Base-by-base conservation (phyloP, 2,329 filamentous ascomycete species). In the Emergomyces pasteurianus region DNA sequence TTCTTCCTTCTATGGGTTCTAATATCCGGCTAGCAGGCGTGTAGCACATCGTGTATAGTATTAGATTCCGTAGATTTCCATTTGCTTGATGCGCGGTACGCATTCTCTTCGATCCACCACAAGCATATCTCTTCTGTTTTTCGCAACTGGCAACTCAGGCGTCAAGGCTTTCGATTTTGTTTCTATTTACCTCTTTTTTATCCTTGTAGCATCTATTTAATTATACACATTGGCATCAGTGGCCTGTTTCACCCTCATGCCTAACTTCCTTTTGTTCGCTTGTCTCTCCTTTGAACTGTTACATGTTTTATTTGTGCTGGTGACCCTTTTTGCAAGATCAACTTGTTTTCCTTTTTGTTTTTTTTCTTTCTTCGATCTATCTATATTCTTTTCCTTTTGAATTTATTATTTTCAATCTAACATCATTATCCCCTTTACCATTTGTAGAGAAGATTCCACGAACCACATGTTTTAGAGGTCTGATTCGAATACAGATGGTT, bases 1-100 rank as follows among this genome's bases (percentile, higher is more conserved):
- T 95, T 92, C 83, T 90, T 88, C 79, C 77, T 89, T 78, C 78
- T 88, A 62, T 88, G 86, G 86, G 86, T 88, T 57, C 78, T 88
- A 66, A 83, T 88, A 67, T 77, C 75, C 21, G 70, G 70, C 31
- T 70, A 58, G 53, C 26, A 26, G 26, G 26, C 23, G 21, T 12
- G n/a, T 26, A 52, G 1, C 10, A n/a, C 7, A 18, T 14, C 3
- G 18, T 52, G 18, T 59, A 59, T 34, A 34, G 42, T 59, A 59
- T 43, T 59, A 52, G 46, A 52, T 54, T 59, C n/a, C n/a, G n/a
- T n/a, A n/a, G n/a, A n/a, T n/a, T n/a, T n/a, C 42, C 23, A n/a
- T 38, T 58, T 49, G n/a, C 23, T 42, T 31, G 54, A 8, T n/a
- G 5, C n/a, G 34, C 18, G 18, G 54, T 26, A 18, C 46, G 38